phyloP scores from a whole-genome alignment of 176 grass and related monocot genomes.

The Puccinellia tenuiflora region DNA sequence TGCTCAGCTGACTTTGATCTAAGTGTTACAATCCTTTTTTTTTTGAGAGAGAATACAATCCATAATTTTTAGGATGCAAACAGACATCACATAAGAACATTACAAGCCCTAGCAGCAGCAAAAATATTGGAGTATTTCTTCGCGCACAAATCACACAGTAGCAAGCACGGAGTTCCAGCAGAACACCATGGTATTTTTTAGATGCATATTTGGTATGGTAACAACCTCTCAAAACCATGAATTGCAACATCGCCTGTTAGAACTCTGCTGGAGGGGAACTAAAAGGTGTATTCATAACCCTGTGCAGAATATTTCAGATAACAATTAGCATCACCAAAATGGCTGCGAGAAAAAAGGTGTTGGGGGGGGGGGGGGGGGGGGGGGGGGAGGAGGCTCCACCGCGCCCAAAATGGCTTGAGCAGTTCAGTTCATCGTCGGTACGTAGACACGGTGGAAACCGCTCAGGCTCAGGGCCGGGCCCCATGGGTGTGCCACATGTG shows the following conservation, averaged over 20 bases:
- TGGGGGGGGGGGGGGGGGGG: no score
- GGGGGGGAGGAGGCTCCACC: background rate
- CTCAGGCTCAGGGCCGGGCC: no score
- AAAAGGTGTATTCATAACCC: background rate
- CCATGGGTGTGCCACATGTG: no score
- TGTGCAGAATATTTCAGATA: background rate
- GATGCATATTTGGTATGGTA: background rate
- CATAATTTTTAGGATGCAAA: background rate
- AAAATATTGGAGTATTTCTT: background rate
- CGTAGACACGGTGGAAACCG: slow-evolving; percentile 72
- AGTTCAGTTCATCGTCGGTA: slow-evolving; percentile 48
- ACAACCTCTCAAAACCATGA: background rate
- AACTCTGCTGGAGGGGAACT: background rate
- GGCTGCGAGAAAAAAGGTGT: background rate
- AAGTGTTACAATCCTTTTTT: no score
- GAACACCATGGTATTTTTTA: background rate
- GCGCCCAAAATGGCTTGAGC: background rate
- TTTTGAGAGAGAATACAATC: no score
- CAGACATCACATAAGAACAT: background rate
- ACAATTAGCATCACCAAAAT: background rate
- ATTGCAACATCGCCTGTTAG: background rate
- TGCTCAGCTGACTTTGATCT: background rate
- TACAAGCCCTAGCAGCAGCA: background rate
- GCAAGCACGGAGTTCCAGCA: background rate
- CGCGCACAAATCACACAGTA: background rate